Conservation (phyloP, 2,329 filamentous ascomycete genomes). For the Stachybotrys chlorohalonatus region DNA sequence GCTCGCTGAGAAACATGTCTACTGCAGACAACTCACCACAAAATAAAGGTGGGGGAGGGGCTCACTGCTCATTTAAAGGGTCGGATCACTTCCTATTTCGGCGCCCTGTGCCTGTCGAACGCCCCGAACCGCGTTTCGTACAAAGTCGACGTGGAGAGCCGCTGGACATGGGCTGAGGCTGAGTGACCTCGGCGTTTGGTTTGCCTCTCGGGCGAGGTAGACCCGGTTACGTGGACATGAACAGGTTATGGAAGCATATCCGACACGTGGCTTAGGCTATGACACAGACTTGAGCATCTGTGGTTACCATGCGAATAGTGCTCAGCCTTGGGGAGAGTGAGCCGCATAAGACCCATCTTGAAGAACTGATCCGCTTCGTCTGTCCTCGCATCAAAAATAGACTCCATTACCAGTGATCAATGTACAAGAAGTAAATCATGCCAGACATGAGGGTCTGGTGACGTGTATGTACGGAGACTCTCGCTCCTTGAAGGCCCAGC, state of each 20-base stretch:
- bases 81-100: background rate
- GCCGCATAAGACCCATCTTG: background rate
- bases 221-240: background rate
- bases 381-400: background rate
- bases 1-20: background rate
- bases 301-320: background rate
- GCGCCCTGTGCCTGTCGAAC: background rate
- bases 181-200: background rate
- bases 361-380: too few relatives aligned
- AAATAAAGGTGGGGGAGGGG: too few relatives aligned
- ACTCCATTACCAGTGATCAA: too few relatives aligned
- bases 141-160: background rate
- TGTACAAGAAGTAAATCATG: too few relatives aligned
- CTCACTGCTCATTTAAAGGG: background rate
- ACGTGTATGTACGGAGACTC: background rate
- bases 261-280: background rate
- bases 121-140: background rate
- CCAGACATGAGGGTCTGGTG: too few relatives aligned
- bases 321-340: background rate
- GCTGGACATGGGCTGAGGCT: background rate
- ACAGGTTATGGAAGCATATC: background rate
- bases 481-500: background rate
- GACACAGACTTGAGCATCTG: background rate
- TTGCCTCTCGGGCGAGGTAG: background rate
- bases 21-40: background rate